phyloP scores from a whole-genome alignment of 2,329 filamentous ascomycete genomes.

The Cordyceps cateniannulata region DNA sequence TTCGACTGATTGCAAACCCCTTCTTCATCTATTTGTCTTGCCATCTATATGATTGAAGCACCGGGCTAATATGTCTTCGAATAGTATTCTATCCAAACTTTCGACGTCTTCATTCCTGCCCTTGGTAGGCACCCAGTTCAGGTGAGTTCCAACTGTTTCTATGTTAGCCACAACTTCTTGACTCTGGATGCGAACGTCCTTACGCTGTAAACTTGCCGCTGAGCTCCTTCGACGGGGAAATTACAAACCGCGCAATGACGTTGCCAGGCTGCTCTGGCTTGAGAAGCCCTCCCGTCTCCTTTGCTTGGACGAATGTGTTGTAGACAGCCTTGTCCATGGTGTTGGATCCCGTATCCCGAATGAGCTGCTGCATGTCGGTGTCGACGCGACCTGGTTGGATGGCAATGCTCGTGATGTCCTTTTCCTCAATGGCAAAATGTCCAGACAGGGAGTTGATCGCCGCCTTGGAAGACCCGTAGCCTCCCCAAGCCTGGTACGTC shows the following conservation, averaged over 20 bases:
- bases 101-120: constrained; percentile 17
- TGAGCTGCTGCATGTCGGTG: constrained; percentile 81
- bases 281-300: constrained; percentile 65
- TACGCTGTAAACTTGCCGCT: constrained; percentile 72
- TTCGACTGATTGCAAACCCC: constrained; percentile 57
- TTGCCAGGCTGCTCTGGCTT: constrained; percentile 77
- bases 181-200: constrained; percentile 17
- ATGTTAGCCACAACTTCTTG: constrained; percentile 6
- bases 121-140: constrained; percentile 49
- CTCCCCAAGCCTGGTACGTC: constrained; percentile 67
- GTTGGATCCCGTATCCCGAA: constrained; percentile 55
- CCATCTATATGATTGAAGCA: constrained; percentile 14
- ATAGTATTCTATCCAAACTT: constrained; percentile 5
- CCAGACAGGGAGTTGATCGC: constrained; percentile 72
- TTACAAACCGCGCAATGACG: constrained; percentile 75
- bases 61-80: constrained; percentile 16
- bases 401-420: constrained; percentile 63
- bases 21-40: constrained; percentile 19
- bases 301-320: constrained; percentile 60
- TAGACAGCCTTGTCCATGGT: constrained; percentile 53
- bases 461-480: constrained; percentile 79
- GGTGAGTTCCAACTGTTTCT: constrained; percentile 30
- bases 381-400: constrained; percentile 77
- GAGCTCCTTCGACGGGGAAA: constrained; percentile 57
- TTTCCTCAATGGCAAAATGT: constrained; percentile 71